Base-by-base conservation (phyloP, 352 stramenopile genomes). In the Globisporangium cystogenes region DNA sequence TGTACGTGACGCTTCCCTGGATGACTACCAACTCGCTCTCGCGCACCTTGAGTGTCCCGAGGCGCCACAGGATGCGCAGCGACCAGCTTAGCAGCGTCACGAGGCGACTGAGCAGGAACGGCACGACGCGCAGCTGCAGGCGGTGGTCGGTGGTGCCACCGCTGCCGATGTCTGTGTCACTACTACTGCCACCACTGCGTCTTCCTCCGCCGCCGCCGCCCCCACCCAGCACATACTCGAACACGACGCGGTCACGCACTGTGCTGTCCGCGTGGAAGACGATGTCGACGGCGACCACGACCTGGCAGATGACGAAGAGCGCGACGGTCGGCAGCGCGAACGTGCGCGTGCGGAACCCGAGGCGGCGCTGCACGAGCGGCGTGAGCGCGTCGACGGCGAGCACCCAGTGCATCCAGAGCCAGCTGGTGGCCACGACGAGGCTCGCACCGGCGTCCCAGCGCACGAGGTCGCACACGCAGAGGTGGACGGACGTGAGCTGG, bases 381-480 rank as follows among this genome's bases (percentile, higher is more conserved):
- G 49, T 62, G 33, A 66, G 45, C 3, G 42, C 48, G 39, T 78
- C 66, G 29, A 65, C 51, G 6, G 60, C 70, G 12, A 74, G 48
- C 5, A 75, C 53, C 55, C 62, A 73, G 35, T 73, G 57, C 39
- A 66, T 44, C 52, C 57, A 70, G 6, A 75, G 36, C 59, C 65
- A 72, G 18, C 31, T 50, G 2, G 57, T 41, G 0, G 41, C 24
- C n/a, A 76, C 57, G 0, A 55, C n/a, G 4, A 63, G 37, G 7
- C 49, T 46, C 0, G 58, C 52, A 0, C 26, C 42, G 0, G 16
- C 37, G 44, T 76, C 64, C 70, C 66, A 79, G 5, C 26, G 27
- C 24, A 72, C 62, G 14, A 79, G 24, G 48, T 74, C 63, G 27
- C 64, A 70, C 3, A 67, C 35, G 7, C 60, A 65, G 6, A 70